A percentile compares a stretch with the other conserved stretches of the same genome.
Conservation (phyloP, 1,139 yeast species). For the Candida sanyaensis region DNA sequence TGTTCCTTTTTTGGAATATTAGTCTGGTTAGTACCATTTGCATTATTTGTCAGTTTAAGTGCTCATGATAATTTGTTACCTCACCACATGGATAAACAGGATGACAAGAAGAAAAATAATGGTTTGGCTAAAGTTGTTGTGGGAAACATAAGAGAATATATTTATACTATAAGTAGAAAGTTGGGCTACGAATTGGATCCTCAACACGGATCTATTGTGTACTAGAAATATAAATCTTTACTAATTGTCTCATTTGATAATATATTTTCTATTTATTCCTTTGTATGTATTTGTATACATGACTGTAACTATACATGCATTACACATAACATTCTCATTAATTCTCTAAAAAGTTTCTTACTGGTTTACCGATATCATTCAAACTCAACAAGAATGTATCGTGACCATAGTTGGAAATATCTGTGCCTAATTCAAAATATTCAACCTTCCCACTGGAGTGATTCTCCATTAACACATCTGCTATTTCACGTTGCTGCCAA, state of each 20-base stretch:
- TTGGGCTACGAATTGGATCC: constrained; percentile 70
- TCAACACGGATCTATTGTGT: constrained; percentile 52
- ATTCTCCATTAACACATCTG: constrained; percentile 51
- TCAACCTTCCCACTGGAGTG: constrained; percentile 37
- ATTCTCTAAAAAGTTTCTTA: constrained; percentile 53
- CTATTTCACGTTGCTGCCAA: constrained; percentile 90
- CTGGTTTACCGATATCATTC: constrained; percentile 78
- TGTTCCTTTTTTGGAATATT: constrained; percentile 93
- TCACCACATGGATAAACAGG: constrained; percentile 38
- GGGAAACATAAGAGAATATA: constrained; percentile 49
- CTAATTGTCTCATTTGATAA: not conserved
- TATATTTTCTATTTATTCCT: not conserved
- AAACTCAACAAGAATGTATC: constrained; percentile 84
- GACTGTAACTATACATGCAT: no score
- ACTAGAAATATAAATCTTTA: constrained; percentile 7
- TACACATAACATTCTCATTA: not conserved
- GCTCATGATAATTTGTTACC: constrained; percentile 93
- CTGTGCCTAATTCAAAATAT: constrained; percentile 75
- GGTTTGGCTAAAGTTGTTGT: constrained; percentile 62
- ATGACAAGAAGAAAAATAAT: constrained; percentile 33
- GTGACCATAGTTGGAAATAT: constrained; percentile 82
- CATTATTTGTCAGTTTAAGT: constrained; percentile 86
- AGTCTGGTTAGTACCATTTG: constrained; percentile 93
- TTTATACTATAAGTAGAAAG: constrained; percentile 49
- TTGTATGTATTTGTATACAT: not conserved